A percentile compares a stretch with the other conserved stretches of the same genome.
Evolutionary conservation across 768 basidiomycete genomes (phyloP).

Genomic region (Chalciporus piperatus): DNA sequence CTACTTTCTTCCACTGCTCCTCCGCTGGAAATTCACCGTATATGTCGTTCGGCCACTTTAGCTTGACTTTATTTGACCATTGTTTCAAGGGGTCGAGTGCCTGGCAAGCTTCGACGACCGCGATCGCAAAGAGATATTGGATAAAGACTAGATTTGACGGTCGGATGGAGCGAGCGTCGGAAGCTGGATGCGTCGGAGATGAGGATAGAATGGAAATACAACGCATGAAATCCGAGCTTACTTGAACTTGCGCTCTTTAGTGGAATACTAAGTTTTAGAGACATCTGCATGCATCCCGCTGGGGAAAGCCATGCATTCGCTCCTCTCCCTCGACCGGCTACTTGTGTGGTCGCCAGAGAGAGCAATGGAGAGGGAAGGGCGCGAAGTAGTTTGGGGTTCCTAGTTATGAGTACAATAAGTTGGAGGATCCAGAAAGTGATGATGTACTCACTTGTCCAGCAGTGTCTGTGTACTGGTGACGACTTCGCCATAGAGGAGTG

Average conservation of each 20-base stretch:
- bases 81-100: constrained; percentile 43
- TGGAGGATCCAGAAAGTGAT: neutral
- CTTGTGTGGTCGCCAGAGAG: constrained; percentile 84
- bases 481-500: constrained; percentile 80
- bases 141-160: constrained; percentile 78
- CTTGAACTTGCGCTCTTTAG: constrained; percentile 13
- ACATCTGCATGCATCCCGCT: constrained; percentile 78
- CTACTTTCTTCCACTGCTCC: constrained; percentile 28
- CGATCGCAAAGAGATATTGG: constrained; percentile 89
- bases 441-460: constrained; percentile 73
- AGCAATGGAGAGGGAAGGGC: constrained; percentile 72
- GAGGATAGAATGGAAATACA: neutral
- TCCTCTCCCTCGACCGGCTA: constrained; percentile 86
- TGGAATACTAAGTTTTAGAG: constrained; percentile 23
- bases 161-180: constrained; percentile 13
- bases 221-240: neutral
- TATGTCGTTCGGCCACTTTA: constrained; percentile 98
- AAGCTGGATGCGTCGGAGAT: neutral
- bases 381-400: constrained; percentile 73
- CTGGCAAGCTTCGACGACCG: constrained; percentile 83
- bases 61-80: constrained; percentile 55
- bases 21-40: constrained; percentile 62
- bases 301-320: constrained; percentile 93
- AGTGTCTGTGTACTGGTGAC: constrained; percentile 95
- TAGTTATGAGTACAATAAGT: constrained; percentile 29